Base-by-base conservation (phyloP, 805 yeast genomes). In the Teunomyces funiuensis region DNA sequence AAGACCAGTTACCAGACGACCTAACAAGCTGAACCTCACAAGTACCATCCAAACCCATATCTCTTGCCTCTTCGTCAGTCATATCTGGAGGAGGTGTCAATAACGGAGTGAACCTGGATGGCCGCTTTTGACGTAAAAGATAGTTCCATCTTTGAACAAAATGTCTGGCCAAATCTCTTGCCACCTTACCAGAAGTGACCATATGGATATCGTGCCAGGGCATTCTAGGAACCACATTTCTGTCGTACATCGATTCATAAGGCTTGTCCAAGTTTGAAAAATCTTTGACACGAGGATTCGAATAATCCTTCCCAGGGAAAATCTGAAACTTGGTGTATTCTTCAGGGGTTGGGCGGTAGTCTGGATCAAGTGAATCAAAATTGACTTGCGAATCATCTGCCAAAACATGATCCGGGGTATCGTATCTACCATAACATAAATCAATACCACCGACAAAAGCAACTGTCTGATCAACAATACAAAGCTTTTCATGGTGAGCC, bases 171-270 rank as follows among this genome's bases (percentile, higher is more conserved):
- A 91, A 64, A 61, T 93, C 99, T 45, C 97, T 76, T 0, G 98
- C 99, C 3, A 90, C 81, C 55, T 90, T 95, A 10, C 99, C 99
- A 2, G 90, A 79, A 1, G 95, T 82, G 66, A 89, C 81, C 95
- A 90, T 93, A 52, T 93, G 98, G 28, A 93, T 88, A 73, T 93
- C 99, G 63, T 93, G 99, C 99, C 99, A 93, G 7, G 99, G 99
- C 99, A 93, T 93, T 53, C 99, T 78, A 2, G 99, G 98, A 15
- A 79, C 75, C 14, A 61, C 61, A 11, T 76, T 70, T 45, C 99
- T 76, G 61, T 93, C 95, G 57, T 88, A 88, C 93, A 91, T 85
- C 16, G 88, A 87, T 38, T 88, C 95, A 55, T 83, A 88, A 2
- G 99, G 98, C 51, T 82, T 80, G 48, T 89, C 88, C 43, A 93